Conservation (phyloP, 2,329 filamentous ascomycete genomes). For the Dothistroma pini region DNA sequence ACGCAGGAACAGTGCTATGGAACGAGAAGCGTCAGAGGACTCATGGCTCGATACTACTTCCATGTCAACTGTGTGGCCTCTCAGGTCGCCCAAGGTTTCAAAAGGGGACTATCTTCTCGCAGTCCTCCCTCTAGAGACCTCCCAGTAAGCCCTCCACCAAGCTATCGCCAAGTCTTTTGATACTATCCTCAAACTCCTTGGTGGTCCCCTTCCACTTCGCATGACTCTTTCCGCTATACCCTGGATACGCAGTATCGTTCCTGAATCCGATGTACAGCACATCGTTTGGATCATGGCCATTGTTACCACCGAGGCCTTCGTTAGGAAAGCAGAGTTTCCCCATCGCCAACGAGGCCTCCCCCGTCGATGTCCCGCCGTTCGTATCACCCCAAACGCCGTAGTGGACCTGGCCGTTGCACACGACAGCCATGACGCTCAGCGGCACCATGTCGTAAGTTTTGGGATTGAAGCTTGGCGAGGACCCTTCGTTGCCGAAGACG, state of each 20-base stretch:
- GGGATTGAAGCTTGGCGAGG: constrained; percentile 14
- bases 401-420: constrained; percentile 49
- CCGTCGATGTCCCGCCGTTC: constrained; percentile 51
- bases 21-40: too few relatives aligned
- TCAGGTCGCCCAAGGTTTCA: too few relatives aligned
- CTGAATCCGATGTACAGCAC: constrained; percentile 60
- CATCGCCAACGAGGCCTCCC: constrained; percentile 45
- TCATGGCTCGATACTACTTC: too few relatives aligned
- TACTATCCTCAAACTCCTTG: constrained; percentile 78
- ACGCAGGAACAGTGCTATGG: too few relatives aligned
- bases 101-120: too few relatives aligned
- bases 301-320: constrained; percentile 55
- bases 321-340: constrained; percentile 53
- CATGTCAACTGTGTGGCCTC: too few relatives aligned
- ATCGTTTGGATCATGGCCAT: constrained; percentile 55
- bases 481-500: constrained; percentile 50
- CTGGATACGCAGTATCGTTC: background rate
- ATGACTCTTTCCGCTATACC: background rate
- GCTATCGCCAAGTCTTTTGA: constrained; percentile 70
- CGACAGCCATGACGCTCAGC: constrained; percentile 54
- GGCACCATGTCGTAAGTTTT: constrained; percentile 45
- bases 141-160: background rate
- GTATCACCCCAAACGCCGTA: constrained; percentile 62
- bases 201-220: constrained; percentile 18
- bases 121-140: background rate